Conservation (phyloP, 2,329 filamentous ascomycete species). For the Trichothecium sympodiale region DNA sequence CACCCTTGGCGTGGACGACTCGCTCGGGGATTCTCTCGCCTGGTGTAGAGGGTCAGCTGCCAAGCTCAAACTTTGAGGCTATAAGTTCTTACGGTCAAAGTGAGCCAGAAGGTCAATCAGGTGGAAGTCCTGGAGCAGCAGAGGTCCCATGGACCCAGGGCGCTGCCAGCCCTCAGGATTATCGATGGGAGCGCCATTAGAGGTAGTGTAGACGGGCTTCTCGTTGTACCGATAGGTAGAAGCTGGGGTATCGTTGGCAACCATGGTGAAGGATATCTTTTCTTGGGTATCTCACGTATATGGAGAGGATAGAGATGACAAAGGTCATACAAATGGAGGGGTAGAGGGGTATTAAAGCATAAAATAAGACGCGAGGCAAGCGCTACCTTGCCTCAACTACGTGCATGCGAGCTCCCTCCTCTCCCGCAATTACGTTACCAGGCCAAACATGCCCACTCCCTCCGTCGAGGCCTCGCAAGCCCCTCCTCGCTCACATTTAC, state of each 20-base stretch:
- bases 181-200: slow-evolving; percentile 46
- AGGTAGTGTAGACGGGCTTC: slow-evolving; percentile 46
- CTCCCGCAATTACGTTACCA: no score
- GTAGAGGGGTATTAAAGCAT: no score
- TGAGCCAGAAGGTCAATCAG: slow-evolving; percentile 44
- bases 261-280: slow-evolving; percentile 21
- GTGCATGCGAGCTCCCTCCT: no score
- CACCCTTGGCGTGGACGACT: slow-evolving; percentile 21
- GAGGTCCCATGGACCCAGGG: slow-evolving; percentile 42
- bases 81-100: slow-evolving; percentile 23
- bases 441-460: no score
- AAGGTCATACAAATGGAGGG: no score
- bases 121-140: slow-evolving; percentile 48
- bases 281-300: no score
- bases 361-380: no score
- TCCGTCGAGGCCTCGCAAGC: no score
- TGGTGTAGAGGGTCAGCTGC: neutral
- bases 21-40: slow-evolving; percentile 45
- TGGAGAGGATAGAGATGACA: no score
- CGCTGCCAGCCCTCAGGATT: slow-evolving; percentile 38
- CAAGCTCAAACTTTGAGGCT: no score
- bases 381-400: no score
- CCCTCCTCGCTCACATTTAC: no score
- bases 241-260: slow-evolving; percentile 28
- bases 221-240: slow-evolving; percentile 44